Evolutionary conservation across 345 rosid genomes (phyloP), one percentile per base, ranked within the genome.

Genomic region (Microthlaspi erraticum): DNA sequence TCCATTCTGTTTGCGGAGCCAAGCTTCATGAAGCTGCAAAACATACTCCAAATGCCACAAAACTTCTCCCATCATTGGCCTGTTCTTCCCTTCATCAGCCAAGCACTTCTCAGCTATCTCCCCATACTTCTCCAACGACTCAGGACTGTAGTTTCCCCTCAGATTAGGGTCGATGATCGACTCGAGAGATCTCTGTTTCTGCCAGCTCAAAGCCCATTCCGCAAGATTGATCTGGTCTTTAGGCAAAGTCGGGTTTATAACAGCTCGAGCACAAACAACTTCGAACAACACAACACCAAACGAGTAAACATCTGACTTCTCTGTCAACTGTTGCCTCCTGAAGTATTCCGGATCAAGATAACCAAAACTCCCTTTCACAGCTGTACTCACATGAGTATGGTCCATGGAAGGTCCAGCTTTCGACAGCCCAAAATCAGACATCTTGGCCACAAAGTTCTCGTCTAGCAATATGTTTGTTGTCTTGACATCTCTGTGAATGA

Each of bases 31-130:
- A 72, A 93, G 82, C 67, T 90, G 97, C 81, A 87, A 73, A n/a
- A 84, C 93, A 53, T 83, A 90, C 77, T 88, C 97, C 82, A 93
- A 80, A 41, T 89, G 89, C 97, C 98, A 93, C 19, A 93, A 10
- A 20, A 87, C 90, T 59, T 93, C 97, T 37, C 97, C 98, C 97
- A 93, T 88, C 33, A 87, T 83, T 0, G 98, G 98, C 63, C 92
- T 89, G 72, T 76, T 81, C 89, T 70, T 93, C 49, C 98, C 96
- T 60, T 88, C 96, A 7, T 90, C 96, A 0, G 81, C 88, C 10
- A 93, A 87, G 45, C 97, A 93, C 70, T 93, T 93, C 80, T 87
- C 98, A 2, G 92, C 96, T 75, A 90, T 90, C 87, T 90, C 93
- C 26, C 92, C 93, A 34, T 81, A 90, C 85, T 88, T 90, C 64